A percentile compares a stretch with the other conserved stretches of the same genome.
These are phyloP conservation scores for Adiantum capillusveneris DNA, from an alignment of 75 land plant genomes.

Conservation along the genomic window DNA sequence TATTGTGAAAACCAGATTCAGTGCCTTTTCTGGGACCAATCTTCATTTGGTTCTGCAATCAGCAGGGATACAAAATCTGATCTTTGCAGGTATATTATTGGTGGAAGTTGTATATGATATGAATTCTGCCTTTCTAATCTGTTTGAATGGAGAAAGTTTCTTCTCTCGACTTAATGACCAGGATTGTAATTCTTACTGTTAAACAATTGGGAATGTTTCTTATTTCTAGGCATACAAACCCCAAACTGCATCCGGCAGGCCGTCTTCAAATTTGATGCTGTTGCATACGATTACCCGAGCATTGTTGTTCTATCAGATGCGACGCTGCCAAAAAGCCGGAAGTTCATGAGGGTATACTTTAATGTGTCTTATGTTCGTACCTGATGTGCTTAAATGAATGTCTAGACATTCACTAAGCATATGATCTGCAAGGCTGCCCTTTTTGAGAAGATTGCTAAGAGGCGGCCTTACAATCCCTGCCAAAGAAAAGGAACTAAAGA, in stretches of 20 bases:
- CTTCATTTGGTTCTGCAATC: conserved; percentile 57
- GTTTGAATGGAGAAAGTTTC: too few species aligned
- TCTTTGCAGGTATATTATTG: conserved; percentile 69
- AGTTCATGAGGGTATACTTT: conserved; percentile 61
- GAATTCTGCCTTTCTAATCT: too few species aligned
- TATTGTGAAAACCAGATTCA: conserved; percentile 68
- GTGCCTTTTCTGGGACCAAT: conserved; percentile 77
- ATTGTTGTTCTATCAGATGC: conserved; percentile 69
- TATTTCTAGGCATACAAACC: conserved; percentile 68
- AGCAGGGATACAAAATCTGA: conserved; percentile 42
- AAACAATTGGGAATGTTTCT: conserved; percentile 7
- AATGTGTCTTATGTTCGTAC: too few species aligned
- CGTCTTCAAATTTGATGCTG: conserved; percentile 85
- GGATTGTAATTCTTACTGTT: too few species aligned
- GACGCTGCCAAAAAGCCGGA: conserved; percentile 69
- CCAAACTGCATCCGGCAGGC: conserved; percentile 87
- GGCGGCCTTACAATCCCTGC: too few species aligned
- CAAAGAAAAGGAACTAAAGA: too few species aligned
- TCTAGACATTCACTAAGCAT: too few species aligned
- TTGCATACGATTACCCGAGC: conserved; percentile 51
- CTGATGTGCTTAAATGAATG: too few species aligned
- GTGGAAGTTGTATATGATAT: too few species aligned
- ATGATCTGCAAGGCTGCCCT: too few species aligned
- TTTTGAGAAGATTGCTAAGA: too few species aligned
- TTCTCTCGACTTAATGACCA: too few species aligned